phyloP scores from a whole-genome alignment of 2,329 filamentous ascomycete species.

The Curvularia eragrostidis region DNA sequence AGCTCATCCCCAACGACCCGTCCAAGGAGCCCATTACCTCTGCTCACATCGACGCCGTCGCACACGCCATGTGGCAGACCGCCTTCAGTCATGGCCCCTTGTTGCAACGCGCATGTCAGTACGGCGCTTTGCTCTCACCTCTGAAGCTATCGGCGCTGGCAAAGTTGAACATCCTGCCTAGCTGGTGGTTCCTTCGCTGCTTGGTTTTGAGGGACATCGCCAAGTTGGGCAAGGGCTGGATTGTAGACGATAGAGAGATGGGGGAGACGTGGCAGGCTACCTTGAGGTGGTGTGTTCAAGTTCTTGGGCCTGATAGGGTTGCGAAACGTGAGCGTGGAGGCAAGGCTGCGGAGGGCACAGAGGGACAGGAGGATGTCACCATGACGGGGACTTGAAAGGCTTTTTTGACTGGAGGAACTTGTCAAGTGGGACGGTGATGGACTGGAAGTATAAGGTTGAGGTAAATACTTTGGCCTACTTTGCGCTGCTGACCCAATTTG shows the following conservation, averaged over 20 bases:
- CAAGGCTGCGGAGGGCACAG: not conserved
- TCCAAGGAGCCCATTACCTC: not conserved
- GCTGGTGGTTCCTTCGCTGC: slow-evolving; percentile 30
- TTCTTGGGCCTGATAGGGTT: not conserved
- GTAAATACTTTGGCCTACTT: not conserved
- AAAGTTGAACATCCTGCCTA: slow-evolving; percentile 27
- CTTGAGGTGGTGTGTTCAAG: slow-evolving; percentile 1
- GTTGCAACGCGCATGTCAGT: slow-evolving; percentile 12
- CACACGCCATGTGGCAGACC: slow-evolving; percentile 25
- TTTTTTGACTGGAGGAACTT: not conserved
- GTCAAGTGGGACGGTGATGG: not conserved
- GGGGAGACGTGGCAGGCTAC: slow-evolving; percentile 6
- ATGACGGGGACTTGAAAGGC: not conserved
- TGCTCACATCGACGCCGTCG: slow-evolving; percentile 12
- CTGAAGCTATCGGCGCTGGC: slow-evolving; percentile 27
- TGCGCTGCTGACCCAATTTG: not conserved
- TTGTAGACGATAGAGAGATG: slow-evolving; percentile 22
- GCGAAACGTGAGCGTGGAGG: not conserved
- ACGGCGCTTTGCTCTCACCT: slow-evolving; percentile 15
- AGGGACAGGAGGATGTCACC: fast-evolving
- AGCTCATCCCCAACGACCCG: not conserved
- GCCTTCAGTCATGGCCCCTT: slow-evolving; percentile 10
- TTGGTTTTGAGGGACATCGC: not conserved
- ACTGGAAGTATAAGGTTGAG: not conserved
- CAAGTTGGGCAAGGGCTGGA: not conserved